Evolutionary conservation across 768 basidiomycete genomes (phyloP).

Genomic region (Myochromella boudieri): DNA sequence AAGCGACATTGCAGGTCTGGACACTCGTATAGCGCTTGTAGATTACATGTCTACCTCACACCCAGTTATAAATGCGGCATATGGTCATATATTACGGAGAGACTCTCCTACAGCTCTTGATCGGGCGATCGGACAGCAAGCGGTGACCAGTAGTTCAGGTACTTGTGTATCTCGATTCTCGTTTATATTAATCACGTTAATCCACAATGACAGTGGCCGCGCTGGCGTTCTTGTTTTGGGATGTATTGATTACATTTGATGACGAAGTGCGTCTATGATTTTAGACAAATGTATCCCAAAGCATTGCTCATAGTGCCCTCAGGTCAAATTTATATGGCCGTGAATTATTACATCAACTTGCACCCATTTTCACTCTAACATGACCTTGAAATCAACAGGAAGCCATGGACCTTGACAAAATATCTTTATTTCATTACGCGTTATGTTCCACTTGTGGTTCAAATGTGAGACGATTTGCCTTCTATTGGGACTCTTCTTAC

Average conservation of each 20-base stretch:
- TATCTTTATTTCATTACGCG: conserved; percentile 35
- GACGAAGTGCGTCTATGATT: conserved; percentile 33
- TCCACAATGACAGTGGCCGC: conserved; percentile 28
- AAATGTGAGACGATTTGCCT: conserved; percentile 22
- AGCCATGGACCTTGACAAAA: conserved; percentile 35
- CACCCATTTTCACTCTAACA: background rate
- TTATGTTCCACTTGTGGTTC: conserved; percentile 34
- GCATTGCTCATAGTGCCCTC: background rate
- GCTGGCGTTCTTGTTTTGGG: conserved; percentile 39
- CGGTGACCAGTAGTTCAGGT: conserved; percentile 13
- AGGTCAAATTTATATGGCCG: conserved; percentile 43
- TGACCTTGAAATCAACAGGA: conserved; percentile 16
- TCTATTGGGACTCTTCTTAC: background rate
- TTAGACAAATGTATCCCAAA: background rate
- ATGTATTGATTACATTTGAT: conserved; percentile 38
- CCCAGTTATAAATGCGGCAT: no score
- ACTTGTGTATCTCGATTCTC: background rate
- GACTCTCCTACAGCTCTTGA: no score
- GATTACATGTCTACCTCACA: no score
- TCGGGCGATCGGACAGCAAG: no score
- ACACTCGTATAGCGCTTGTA: no score
- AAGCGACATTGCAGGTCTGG: no score
- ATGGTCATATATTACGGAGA: no score
- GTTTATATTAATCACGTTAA: background rate
- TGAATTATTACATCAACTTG: conserved; percentile 26